Evolutionary conservation across 2,329 filamentous ascomycete species (phyloP), one percentile per base, ranked within the genome.

Genomic region (Emergomyces orientalis): DNA sequence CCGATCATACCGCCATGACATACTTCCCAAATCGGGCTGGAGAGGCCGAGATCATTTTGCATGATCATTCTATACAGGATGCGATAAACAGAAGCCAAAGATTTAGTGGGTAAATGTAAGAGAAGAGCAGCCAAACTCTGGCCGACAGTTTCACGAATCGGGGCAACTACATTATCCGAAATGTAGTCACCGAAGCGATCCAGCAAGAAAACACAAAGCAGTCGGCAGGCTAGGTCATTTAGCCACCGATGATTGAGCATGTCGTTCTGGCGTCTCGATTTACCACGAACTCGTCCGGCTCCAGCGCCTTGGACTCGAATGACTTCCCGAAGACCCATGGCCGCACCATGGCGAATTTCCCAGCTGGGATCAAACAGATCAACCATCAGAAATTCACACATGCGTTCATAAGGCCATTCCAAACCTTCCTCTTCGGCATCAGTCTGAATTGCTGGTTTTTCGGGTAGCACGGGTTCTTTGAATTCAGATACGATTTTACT

Each of bases 1-100:
- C 94, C 94, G 56, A 97, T 92, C 94, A 99, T 99, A 65, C 94
- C 94, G 67, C 94, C 94, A 74, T 99, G 95, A 70, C 92, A 96
- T 45, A 97, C 89, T 64, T 96, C 91, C 94, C 94, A 99, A 37
- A 91, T 83, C 17, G 89, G 86, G 39, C 84, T 84, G 30, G 88
- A 86, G 30, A 92, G 79, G 45, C 86, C 84, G 27, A 94, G 79
- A 68, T 96, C 90, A 51, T 88, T 86, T 72, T 97, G 91, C 86
- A 96, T 94, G 45, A 97, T 91, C 79, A 99, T 89, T 45, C 89
- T 85, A 70, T 94, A 88, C 4, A 99, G 82, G 52, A 95, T 88
- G 55, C 82, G 84, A 74, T 97, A 97, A 47, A 95, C 89, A 61
- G 87, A 84, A 69, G 93, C 85, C 30, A 99, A 93, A 3, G 90